Conservation (phyloP, 2,329 filamentous ascomycete species). For the Cladosporium sp. region DNA sequence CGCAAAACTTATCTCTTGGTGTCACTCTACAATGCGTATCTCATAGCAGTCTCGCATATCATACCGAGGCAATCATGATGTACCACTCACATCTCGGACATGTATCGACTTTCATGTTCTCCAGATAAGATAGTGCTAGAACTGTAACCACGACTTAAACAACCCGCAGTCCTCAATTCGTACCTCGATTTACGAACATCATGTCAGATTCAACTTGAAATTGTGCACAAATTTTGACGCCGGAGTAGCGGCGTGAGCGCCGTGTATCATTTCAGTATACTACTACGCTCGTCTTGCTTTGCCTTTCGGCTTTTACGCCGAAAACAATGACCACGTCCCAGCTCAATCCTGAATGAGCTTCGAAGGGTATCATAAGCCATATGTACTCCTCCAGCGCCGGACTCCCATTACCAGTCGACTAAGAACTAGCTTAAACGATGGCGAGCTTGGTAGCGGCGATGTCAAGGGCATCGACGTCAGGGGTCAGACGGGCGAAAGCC, state of each 20-base stretch:
- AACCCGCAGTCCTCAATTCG: neutral
- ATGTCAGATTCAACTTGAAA: neutral
- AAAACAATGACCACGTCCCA: slow-evolving; percentile 12
- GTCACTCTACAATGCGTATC: neutral
- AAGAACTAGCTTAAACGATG: slow-evolving; percentile 72
- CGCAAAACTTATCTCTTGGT: neutral
- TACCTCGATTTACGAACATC: neutral
- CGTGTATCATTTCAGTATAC: slow-evolving; percentile 17
- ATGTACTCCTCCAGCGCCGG: slow-evolving; percentile 15
- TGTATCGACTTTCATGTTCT: neutral
- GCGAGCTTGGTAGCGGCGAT: slow-evolving; percentile 98
- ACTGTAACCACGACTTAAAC: neutral
- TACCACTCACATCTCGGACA: neutral
- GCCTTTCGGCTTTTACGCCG: slow-evolving; percentile 15
- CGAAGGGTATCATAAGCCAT: neutral
- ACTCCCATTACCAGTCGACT: slow-evolving; percentile 24
- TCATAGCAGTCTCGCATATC: neutral
- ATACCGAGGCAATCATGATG: neutral
- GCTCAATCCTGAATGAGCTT: slow-evolving; percentile 17
- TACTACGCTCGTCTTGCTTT: slow-evolving; percentile 9
- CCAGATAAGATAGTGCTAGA: neutral
- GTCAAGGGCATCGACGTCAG: slow-evolving; percentile 97
- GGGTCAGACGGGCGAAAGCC: slow-evolving; percentile 92
- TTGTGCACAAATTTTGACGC: neutral
- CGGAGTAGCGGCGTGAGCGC: slow-evolving; percentile 14